These are phyloP conservation scores for Plectosphaerella sp. DNA, from an alignment of 2,329 filamentous ascomycete species.

Conservation along the genomic window DNA sequence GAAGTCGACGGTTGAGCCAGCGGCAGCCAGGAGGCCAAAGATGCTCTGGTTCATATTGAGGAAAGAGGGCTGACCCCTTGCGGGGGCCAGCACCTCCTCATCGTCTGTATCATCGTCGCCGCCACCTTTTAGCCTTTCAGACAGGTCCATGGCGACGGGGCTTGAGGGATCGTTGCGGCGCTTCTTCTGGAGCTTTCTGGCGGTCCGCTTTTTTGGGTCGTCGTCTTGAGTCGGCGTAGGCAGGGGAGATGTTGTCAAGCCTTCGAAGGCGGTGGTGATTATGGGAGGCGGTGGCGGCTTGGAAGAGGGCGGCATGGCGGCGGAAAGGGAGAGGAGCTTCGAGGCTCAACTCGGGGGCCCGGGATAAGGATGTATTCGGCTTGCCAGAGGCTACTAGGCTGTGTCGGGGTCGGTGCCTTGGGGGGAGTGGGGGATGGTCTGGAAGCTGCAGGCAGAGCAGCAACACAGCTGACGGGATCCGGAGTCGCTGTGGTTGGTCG, in stretches of 20 bases:
- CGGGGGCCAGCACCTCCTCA: constrained; percentile 42
- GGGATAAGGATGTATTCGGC: neutral
- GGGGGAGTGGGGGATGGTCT: neutral
- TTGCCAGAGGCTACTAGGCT: no score
- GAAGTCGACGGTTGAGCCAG: constrained; percentile 78
- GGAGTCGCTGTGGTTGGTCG: neutral
- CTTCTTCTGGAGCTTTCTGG: constrained; percentile 46
- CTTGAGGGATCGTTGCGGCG: constrained; percentile 31
- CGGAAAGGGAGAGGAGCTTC: neutral
- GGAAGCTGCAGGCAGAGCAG: neutral
- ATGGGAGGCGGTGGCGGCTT: constrained; percentile 8
- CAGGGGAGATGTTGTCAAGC: no score
- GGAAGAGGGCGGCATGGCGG: constrained; percentile 1
- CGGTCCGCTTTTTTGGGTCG: constrained; percentile 30
- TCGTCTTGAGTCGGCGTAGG: constrained; percentile 16
- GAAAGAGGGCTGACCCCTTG: constrained; percentile 43
- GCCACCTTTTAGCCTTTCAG: constrained; percentile 46
- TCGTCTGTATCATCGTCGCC: constrained; percentile 36
- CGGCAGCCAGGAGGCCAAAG: constrained; percentile 86
- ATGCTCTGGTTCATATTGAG: constrained; percentile 91
- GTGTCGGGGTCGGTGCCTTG: neutral
- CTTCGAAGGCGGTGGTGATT: constrained; percentile 23
- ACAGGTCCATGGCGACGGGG: constrained; percentile 41
- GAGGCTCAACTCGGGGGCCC: neutral
- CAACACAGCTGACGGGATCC: no score